These are phyloP conservation scores for Cryptosporidium felis DNA, from an alignment of 169 alveolate species.

Conservation along the genomic window DNA sequence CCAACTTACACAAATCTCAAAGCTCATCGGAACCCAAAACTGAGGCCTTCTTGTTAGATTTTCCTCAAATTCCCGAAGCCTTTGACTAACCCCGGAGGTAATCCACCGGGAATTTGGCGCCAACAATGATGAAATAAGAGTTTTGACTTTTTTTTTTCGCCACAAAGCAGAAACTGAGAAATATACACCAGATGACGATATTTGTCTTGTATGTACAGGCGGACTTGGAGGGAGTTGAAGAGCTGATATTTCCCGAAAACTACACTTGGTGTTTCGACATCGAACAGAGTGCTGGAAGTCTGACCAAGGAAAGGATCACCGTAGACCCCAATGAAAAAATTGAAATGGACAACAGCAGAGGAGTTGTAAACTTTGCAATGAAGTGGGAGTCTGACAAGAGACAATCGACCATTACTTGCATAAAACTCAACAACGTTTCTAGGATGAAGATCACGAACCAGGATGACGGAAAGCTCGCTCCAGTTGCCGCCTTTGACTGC, in stretches of 20 bases:
- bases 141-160: too few species aligned
- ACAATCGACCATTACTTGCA: conserved; percentile 41
- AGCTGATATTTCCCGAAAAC: conserved; percentile 56
- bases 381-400: conserved; percentile 67
- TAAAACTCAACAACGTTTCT: conserved; percentile 21
- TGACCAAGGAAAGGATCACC: conserved; percentile 51
- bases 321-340: conserved; percentile 61
- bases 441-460: conserved; percentile 26
- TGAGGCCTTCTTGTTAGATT: too few species aligned
- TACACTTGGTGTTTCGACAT: conserved; percentile 68
- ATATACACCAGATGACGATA: conserved; percentile 3
- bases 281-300: conserved; percentile 56
- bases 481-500: conserved; percentile 65
- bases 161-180: too few species aligned
- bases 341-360: conserved; percentile 66
- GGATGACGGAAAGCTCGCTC: conserved; percentile 47
- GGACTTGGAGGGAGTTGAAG: conserved; percentile 61
- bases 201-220: conserved; percentile 62
- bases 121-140: too few species aligned
- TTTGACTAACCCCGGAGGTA: too few species aligned
- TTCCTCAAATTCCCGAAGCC: too few species aligned
- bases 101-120: too few species aligned
- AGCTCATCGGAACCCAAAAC: conserved; percentile 29
- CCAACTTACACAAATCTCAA: conserved; percentile 68
- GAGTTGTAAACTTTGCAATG: conserved; percentile 56